Evolutionary conservation across 345 rosid genomes (phyloP).

Genomic region (Angophora floribunda): DNA sequence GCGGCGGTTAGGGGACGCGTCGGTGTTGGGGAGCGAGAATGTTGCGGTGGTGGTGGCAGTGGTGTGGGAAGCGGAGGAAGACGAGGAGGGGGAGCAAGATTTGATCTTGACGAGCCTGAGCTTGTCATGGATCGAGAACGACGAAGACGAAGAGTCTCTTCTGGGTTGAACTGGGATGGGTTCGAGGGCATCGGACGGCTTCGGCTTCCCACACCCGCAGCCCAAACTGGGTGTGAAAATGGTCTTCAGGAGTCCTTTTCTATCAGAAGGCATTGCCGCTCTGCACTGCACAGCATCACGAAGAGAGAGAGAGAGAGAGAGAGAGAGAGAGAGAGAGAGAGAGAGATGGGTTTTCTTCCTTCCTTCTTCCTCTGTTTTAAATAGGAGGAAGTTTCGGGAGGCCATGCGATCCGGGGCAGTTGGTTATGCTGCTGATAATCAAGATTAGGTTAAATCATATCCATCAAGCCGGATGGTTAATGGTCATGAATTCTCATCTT

Average conservation of each 20-base stretch:
- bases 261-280: not conserved
- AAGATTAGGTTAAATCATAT: not conserved
- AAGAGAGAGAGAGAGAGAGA: not conserved
- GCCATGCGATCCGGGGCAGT: not conserved
- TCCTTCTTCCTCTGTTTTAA: not conserved
- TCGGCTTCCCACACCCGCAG: conserved; percentile 16
- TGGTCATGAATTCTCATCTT: not conserved
- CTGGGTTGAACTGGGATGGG: conserved; percentile 16
- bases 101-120: not conserved
- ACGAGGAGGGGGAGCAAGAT: conserved; percentile 4
- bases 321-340: not conserved
- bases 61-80: conserved; percentile 4
- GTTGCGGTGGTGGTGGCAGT: not conserved
- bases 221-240: not conserved
- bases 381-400: not conserved
- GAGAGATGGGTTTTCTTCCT: not conserved
- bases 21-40: conserved; percentile 6
- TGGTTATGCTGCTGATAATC: not conserved
- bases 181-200: conserved; percentile 20
- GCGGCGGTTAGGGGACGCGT: not conserved
- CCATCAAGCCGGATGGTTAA: not conserved
- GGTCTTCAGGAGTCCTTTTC: conserved; percentile 7
- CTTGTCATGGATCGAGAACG: not conserved
- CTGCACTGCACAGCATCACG: not conserved
- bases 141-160: not conserved